Evolutionary conservation across 768 basidiomycete species (phyloP).

Genomic region (Agaricus blazei): DNA sequence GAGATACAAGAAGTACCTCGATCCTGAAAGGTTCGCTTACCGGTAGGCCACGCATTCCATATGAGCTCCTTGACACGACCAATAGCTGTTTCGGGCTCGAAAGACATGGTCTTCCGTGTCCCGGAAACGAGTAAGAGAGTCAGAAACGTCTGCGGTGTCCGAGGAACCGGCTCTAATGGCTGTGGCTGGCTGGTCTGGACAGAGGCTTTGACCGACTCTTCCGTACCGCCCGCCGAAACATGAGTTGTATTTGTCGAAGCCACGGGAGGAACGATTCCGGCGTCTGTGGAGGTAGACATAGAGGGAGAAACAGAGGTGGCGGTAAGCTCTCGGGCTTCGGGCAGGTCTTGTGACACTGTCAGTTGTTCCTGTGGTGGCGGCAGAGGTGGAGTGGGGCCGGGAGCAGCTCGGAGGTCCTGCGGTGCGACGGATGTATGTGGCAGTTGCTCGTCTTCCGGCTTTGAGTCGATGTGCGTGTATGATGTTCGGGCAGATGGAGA

Average conservation of each 20-base stretch:
- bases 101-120: conserved; percentile 60
- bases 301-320: neutral
- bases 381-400: neutral
- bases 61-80: conserved; percentile 79
- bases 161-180: conserved; percentile 35
- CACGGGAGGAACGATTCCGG: conserved; percentile 12
- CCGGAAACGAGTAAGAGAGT: conserved; percentile 75
- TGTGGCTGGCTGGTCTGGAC: conserved; percentile 1
- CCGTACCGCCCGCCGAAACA: conserved; percentile 2
- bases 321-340: neutral
- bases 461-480: conserved; percentile 42
- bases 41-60: conserved; percentile 79
- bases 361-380: neutral
- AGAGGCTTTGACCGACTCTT: conserved; percentile 8
- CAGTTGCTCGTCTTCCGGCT: conserved; percentile 20
- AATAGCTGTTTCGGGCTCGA: conserved; percentile 70
- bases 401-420: conserved; percentile 13
- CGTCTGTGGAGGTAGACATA: neutral
- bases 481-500: conserved; percentile 40
- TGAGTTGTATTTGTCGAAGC: conserved; percentile 17
- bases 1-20: neutral
- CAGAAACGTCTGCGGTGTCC: conserved; percentile 57
- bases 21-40: conserved; percentile 29
- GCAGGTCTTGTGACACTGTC: neutral
- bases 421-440: conserved; percentile 18